These are phyloP conservation scores for Solanum sitiens DNA, from an alignment of 257 asterid genomes.

Conservation along the genomic window DNA sequence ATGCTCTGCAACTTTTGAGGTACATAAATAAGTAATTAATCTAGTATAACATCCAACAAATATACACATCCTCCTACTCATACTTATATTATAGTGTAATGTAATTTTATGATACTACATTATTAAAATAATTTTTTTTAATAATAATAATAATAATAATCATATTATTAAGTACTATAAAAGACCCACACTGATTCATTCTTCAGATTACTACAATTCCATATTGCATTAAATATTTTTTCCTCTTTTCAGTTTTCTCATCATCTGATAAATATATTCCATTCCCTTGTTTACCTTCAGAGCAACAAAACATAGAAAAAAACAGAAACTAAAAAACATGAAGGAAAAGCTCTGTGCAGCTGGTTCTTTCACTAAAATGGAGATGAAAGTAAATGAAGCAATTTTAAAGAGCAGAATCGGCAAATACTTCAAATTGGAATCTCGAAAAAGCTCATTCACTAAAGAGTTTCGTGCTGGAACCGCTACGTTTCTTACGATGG, in stretches of 20 bases:
- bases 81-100: not conserved
- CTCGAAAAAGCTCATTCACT: conserved; percentile 37
- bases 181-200: not conserved
- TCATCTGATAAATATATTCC: not conserved
- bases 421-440: conserved; percentile 46
- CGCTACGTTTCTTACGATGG: conserved; percentile 77
- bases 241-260: not conserved
- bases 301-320: not conserved
- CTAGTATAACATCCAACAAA: not conserved
- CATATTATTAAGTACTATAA: not conserved
- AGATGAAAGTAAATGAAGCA: conserved; percentile 22
- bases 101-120: not conserved
- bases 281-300: not conserved
- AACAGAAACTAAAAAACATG: conserved; percentile 7
- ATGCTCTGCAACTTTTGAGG: not conserved
- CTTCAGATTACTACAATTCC: not conserved
- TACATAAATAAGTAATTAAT: too few relatives aligned
- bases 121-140: too few relatives aligned
- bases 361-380: conserved; percentile 10
- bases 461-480: conserved; percentile 61
- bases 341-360: conserved; percentile 20
- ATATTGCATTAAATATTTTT: not conserved
- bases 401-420: conserved; percentile 46
- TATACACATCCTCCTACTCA: not conserved
- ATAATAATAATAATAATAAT: not conserved